Base-by-base conservation (phyloP, 2,329 filamentous ascomycete genomes). In the Elsinoe arachidis region DNA sequence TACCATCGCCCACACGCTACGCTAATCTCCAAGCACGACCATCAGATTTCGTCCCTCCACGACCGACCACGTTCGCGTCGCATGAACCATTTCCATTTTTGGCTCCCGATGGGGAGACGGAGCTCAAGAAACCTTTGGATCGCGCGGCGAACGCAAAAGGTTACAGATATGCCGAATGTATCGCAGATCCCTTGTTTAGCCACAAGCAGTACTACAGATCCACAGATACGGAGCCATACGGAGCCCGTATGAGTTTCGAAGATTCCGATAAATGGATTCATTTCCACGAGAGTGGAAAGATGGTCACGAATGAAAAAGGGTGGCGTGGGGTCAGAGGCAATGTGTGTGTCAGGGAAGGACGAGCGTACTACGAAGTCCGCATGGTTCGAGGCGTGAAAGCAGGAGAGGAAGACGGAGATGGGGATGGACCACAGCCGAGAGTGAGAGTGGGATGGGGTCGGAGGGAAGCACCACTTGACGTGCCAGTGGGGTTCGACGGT, bases 291-390 rank as follows among this genome's bases (percentile, higher is more conserved):
- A 80, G 82, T 37, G 90, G 86, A 6, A 82, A 80, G 17, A 84
- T 90, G 51, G 83, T 96, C 55, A 95, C 88, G 0, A 95, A 93
- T 12, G 85, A 92, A 63, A 95, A 95, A 71, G 91, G 93, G 7
- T 96, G 93, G 79, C 82, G 95, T 59, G 93, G 92, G 78, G 86
- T 88, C 1, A 83, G 92, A 38, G 90, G 89, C 11, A 99, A 99
- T 66, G 86, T 97, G 0, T 90, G 88, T 21, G 88, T 91, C 3
- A 80, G 93, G 46, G 88, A 97, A 71, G 93, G 93, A 0, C 82
- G 88, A 33, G 90, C 89, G 78, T 99, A 95, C 71, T 99, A 90
- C 78, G 93, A 99, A 73, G 90, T 92, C 71, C 91, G 88, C 67
- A 83, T 99, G 56, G 85, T 91, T 9, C 83, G 85, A 62, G 93